Conservation (phyloP, 768 basidiomycete species). For the Phlebiopsis gigantea region DNA sequence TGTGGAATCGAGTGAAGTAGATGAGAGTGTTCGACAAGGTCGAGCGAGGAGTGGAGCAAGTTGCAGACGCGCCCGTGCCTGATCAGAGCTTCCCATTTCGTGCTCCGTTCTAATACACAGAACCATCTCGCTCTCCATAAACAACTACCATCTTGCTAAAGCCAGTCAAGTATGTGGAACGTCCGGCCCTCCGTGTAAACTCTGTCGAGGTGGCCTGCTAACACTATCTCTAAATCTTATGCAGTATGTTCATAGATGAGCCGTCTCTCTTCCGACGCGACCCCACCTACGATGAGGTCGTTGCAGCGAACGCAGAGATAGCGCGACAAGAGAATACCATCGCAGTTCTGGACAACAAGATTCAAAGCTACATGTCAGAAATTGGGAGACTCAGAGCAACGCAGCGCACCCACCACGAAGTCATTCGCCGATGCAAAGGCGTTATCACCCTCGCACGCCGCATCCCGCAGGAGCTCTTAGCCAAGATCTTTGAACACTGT, state of each 20-base stretch:
- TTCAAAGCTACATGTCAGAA: conserved; percentile 33
- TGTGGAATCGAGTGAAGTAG: no score
- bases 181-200: no score
- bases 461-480: conserved; percentile 50
- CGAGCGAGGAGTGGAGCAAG: no score
- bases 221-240: neutral
- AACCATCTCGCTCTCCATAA: neutral
- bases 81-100: neutral
- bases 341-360: conserved; percentile 35
- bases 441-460: conserved; percentile 51
- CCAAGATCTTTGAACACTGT: conserved; percentile 48
- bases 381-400: conserved; percentile 39
- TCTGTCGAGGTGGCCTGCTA: neutral
- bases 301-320: conserved; percentile 18
- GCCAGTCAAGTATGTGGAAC: neutral
- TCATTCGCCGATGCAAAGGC: conserved; percentile 39
- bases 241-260: conserved; percentile 1
- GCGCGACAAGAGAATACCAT: conserved; percentile 37
- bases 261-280: conserved; percentile 17
- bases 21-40: no score
- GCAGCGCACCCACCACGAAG: conserved; percentile 36
- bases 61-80: no score
- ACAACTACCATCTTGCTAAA: neutral
- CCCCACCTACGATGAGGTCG: conserved; percentile 21
- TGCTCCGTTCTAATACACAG: neutral